Base-by-base conservation (phyloP, 306 rosid species). In the Sphenostylis stenocarpa region DNA sequence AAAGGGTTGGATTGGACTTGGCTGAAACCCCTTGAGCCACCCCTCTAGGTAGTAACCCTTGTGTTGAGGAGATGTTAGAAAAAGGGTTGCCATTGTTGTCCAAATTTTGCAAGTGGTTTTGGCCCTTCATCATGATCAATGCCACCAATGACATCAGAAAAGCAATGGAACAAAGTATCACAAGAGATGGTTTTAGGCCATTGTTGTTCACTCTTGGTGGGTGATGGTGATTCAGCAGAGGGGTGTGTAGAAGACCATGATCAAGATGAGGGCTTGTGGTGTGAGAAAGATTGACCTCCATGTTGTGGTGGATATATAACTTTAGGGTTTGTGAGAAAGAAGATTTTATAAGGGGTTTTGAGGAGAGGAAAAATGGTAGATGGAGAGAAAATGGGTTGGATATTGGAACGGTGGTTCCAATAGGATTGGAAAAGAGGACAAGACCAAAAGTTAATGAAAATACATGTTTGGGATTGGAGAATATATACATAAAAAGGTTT, bases 11-110 rank as follows among this genome's bases (percentile, higher is more conserved):
- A n/a, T 86, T 69, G 15, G 96, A 91, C 72, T 93, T 89, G 13
- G 91, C 80, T 17, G 98, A 93, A 0, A 89, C 98, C 7, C 96
- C 97, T 75, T 88, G 66, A 0, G 85, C 67, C 7, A 83, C 86
- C 1, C 93, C 98, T 86, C 94, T 84, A 0, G 93, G 83, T 68
- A 79, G 83, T 68, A 79, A 28, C 20, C 48, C 33, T 7, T 3
- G 7, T 8, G 0, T 29, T 12, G 66, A 45, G 34, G 67, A 48
- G 38, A 49, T 61, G 73, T 57, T 57, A 20, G 62, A 5, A 43
- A 28, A 49, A 28, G 24, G 15, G 41, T 5, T 58, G 38, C 17
- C n/a, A n/a, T n/a, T 24, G 0, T 43, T 51, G 41, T 52, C 58
- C 7, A 56, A 16, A 2, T 34, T 43, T 43, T 53, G 41, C 0